Percentiles rank a stretch among this genome's conserved stretches.
Conservation (phyloP, 108 stramenopile genomes). For the Nannochloropsis gaditana region DNA sequence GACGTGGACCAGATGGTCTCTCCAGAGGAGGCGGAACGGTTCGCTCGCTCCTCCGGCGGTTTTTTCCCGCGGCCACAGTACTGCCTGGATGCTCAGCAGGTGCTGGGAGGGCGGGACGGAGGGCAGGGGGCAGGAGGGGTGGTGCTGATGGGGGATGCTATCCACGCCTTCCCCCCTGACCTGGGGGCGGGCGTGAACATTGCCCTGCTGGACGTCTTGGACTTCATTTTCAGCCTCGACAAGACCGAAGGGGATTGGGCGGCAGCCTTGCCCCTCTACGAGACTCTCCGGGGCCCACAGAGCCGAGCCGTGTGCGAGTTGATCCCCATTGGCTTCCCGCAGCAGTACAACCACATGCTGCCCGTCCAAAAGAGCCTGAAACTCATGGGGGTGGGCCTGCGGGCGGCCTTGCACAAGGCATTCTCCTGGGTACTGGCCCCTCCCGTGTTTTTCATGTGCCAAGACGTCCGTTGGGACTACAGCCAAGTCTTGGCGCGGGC, state of each 20-base stretch:
- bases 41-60: conserved; percentile 30
- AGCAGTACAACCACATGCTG: conserved; percentile 38
- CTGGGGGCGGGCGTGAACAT: conserved; percentile 37
- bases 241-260: conserved; percentile 24
- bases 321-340: conserved; percentile 33
- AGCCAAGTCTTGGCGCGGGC: background rate
- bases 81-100: conserved; percentile 29
- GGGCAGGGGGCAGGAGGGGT: conserved; percentile 16
- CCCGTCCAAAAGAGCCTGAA: conserved; percentile 1
- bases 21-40: conserved; percentile 28
- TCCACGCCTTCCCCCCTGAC: conserved; percentile 39
- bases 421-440: conserved; percentile 27
- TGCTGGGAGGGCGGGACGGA: background rate
- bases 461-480: background rate
- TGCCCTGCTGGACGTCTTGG: conserved; percentile 30
- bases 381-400: conserved; percentile 9
- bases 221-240: conserved; percentile 24
- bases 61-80: conserved; percentile 37
- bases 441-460: conserved; percentile 26
- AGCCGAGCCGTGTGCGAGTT: conserved; percentile 29
- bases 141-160: conserved; percentile 38
- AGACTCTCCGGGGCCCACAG: conserved; percentile 23
- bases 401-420: conserved; percentile 25
- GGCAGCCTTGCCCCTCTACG: conserved; percentile 27
- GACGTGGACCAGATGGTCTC: background rate